Base-by-base conservation (phyloP, 768 basidiomycete genomes). In the Leccinum disarticulatum region DNA sequence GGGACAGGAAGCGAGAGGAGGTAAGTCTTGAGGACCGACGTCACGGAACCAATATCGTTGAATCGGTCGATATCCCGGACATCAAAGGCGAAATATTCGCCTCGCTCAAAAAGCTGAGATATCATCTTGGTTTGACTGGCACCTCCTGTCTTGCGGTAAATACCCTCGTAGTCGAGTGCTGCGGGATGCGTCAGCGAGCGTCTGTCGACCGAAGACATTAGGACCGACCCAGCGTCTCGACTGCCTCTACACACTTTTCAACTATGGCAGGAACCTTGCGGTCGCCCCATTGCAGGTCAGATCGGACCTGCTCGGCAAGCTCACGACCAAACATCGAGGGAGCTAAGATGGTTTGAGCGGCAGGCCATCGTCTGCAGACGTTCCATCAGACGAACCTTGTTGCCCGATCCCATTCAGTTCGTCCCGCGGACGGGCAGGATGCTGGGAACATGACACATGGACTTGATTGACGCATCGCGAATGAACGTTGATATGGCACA, bases 91-190 rank as follows among this genome's bases (percentile, higher is more conserved):
- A 80, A 71, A 72, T 97, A 96, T 72, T 96, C 89, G 56, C 93
- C 95, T 52, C 90, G 85, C 69, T 98, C 97, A 67, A 99, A 99
- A 27, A 96, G 80, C 63, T 95, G 91, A 0, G 93, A 95, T 75
- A 99, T 98, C 55, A 82, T 82, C 77, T 96, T 96, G 38, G 93
- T 90, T 68, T 95, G 95, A 3, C 90, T 83, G 28, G 91, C 87
- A 3, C 97, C 97, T 31, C 97, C 97, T 0, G 89, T 93, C 78
- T 99, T 99, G 63, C 97, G 93, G 74, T 99, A 99, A 63, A 99
- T 93, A 11, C 97, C 97, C 73, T 99, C 97, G 68, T 95, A 95
- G 60, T 97, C 93, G 77, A 98, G 82, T 4, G 91, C 95, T 92
- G 54, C 31, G 31, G 43, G 30, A 53, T n/a, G 28, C 13, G 58